Conservation (phyloP, 2,329 filamentous ascomycete genomes). For the Neoscytalidium dimidiatum region DNA sequence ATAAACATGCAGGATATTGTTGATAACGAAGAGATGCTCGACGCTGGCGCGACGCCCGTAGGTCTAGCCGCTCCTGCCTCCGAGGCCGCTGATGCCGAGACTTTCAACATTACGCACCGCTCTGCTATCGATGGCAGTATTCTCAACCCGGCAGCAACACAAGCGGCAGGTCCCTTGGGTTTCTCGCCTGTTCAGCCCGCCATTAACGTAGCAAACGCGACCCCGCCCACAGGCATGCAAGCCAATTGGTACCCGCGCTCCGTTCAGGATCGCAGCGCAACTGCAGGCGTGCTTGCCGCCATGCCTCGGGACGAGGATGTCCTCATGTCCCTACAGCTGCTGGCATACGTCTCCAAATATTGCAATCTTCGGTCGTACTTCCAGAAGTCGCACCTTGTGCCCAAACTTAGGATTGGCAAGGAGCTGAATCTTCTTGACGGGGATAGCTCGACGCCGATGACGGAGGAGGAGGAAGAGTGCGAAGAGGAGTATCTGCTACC, state of each 20-base stretch:
- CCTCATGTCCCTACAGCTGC: slow-evolving; percentile 92
- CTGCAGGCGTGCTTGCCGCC: slow-evolving; percentile 74
- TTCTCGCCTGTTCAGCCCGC: slow-evolving; percentile 73
- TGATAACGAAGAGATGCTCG: slow-evolving; percentile 76
- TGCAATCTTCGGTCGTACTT: slow-evolving; percentile 96
- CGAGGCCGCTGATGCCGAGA: slow-evolving; percentile 82
- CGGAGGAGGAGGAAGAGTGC: slow-evolving; percentile 61
- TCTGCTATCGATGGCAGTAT: slow-evolving; percentile 83
- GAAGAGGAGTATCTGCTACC: slow-evolving; percentile 87
- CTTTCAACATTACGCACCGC: slow-evolving; percentile 91
- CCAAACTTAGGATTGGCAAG: slow-evolving; percentile 78
- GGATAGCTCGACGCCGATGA: slow-evolving; percentile 48
- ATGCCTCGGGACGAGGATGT: slow-evolving; percentile 98
- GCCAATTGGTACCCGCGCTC: slow-evolving; percentile 76
- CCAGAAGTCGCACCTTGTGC: slow-evolving; percentile 90
- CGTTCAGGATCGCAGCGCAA: slow-evolving; percentile 72
- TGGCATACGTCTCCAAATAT: slow-evolving; percentile 98
- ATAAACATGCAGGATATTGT: slow-evolving; percentile 89
- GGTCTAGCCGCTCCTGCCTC: slow-evolving; percentile 77
- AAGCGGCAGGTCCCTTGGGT: slow-evolving; percentile 68
- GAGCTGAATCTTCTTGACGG: slow-evolving; percentile 81
- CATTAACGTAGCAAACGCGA: slow-evolving; percentile 66
- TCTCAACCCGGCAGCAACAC: slow-evolving; percentile 68
- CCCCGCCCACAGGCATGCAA: slow-evolving; percentile 69
- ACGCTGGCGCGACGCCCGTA: slow-evolving; percentile 68